Percentiles rank a stretch among this genome's conserved stretches.
Evolutionary conservation across 2,329 filamentous ascomycete genomes (phyloP).

Genomic region (Phoma herbarum): DNA sequence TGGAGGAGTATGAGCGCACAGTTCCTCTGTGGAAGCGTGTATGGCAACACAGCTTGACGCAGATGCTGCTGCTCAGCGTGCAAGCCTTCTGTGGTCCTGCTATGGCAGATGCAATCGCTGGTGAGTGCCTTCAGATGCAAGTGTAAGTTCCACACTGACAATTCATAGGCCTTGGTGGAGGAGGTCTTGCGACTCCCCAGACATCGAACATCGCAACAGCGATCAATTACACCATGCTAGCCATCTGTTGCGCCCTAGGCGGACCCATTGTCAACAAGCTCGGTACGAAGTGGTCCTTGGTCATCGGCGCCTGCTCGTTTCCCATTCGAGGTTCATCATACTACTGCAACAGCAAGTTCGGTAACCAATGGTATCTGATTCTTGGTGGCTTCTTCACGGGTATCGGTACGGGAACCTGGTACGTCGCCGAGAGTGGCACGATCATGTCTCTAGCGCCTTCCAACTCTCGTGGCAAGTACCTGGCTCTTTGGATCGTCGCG

Average conservation of each 20-base stretch:
- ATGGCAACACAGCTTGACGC: slow-evolving; percentile 59
- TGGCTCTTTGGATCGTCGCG: slow-evolving; percentile 60
- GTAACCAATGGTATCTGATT: slow-evolving; percentile 57
- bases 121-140: slow-evolving; percentile 13
- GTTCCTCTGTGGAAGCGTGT: slow-evolving; percentile 56
- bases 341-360: slow-evolving; percentile 60
- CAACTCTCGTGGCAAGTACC: slow-evolving; percentile 58
- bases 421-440: slow-evolving; percentile 59
- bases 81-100: slow-evolving; percentile 54
- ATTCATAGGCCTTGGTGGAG: slow-evolving; percentile 45
- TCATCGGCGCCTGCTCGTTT: slow-evolving; percentile 55
- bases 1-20: slow-evolving; percentile 42
- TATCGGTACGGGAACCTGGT: slow-evolving; percentile 56
- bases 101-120: slow-evolving; percentile 45
- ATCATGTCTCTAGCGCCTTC: slow-evolving; percentile 61
- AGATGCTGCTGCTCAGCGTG: slow-evolving; percentile 59
- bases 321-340: slow-evolving; percentile 59
- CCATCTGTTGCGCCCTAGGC: slow-evolving; percentile 52
- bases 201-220: slow-evolving; percentile 54
- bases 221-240: slow-evolving; percentile 42
- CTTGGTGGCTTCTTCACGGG: slow-evolving; percentile 39
- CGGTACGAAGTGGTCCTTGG: slow-evolving; percentile 58
- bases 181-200: slow-evolving; percentile 57
- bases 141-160: slow-evolving; percentile 6
- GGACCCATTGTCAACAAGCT: slow-evolving; percentile 59